Evolutionary conservation across 306 rosid species (phyloP), one percentile per base, ranked within the genome.

Genomic region (Prosopis cineraria): DNA sequence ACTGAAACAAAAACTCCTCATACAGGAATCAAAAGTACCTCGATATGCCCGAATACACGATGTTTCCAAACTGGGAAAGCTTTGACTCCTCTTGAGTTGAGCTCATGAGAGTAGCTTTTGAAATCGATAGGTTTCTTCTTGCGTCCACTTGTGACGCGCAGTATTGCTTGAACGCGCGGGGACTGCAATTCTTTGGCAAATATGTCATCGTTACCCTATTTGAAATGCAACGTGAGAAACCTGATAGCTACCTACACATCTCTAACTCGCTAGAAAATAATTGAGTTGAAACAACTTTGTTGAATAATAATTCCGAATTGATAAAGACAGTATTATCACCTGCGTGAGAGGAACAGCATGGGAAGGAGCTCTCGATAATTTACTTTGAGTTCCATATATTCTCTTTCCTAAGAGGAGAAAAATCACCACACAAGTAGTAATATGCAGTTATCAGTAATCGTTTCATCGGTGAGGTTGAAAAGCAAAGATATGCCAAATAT

Each of bases 81-180:
- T 63, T 83, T 84, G 80, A 95, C 96, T 69, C 99, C 99, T 84
- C 84, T 96, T 59, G 98, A 93, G 87, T 93, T 87, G 73, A 96
- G 97, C 64, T 96, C 99, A 78, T 93, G 98, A 62, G 99, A 96
- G 89, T 93, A 96, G 86, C 98, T 91, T 81, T 96, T 96, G 58
- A 93, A 86, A 81, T 95, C 97, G 16, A 75, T 85, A 39, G 82
- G 73, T 72, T 86, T 89, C 89, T 74, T 90, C 79, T 65, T 91
- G 62, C 86, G 88, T 44, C 93, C 96, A 84, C 99, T 96, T 0
- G 98, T 96, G 37, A 85, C 91, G 2, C 91, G 94, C 63, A 93
- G 80, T 75, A 93, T 84, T 20, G 93, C 99, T 80, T 93, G 96
- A 79, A 93, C 89, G 31, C 99, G 90, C 4, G 99, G 99, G 10